These are phyloP conservation scores for Persicaria tinctoria DNA, from an alignment of 148 eudicot genomes.

Conservation along the genomic window DNA sequence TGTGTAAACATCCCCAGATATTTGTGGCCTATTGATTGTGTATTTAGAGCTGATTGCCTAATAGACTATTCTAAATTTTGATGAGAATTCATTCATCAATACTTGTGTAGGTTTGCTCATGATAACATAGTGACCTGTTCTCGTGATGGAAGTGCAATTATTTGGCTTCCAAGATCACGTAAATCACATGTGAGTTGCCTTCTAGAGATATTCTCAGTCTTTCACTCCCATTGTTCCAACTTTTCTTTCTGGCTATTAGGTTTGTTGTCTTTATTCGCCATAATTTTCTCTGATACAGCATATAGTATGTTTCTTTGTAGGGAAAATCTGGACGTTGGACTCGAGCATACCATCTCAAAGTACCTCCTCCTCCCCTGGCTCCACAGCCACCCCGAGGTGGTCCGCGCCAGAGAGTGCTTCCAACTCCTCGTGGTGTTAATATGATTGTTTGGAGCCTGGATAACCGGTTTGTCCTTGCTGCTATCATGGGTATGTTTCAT, in stretches of 20 bases:
- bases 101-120: constrained; percentile 60
- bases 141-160: constrained; percentile 96
- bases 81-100: neutral
- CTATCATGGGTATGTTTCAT: constrained; percentile 75
- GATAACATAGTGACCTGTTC: constrained; percentile 97
- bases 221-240: neutral
- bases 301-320: constrained; percentile 26
- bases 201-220: constrained; percentile 2
- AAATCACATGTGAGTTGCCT: constrained; percentile 76
- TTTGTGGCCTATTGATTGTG: neutral
- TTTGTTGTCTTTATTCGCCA: neutral
- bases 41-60: neutral
- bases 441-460: constrained; percentile 97
- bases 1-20: constrained; percentile 18
- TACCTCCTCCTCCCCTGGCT: constrained; percentile 89
- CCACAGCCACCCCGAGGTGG: constrained; percentile 89
- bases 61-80: neutral
- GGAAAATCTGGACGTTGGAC: constrained; percentile 82
- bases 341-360: constrained; percentile 89
- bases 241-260: neutral
- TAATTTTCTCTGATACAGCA: constrained; percentile 1
- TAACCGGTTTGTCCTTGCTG: constrained; percentile 95
- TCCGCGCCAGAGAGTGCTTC: constrained; percentile 82
- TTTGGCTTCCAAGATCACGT: constrained; percentile 94
- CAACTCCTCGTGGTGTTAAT: constrained; percentile 94